phyloP scores from a whole-genome alignment of 352 stramenopile species.

The Pythium chondricola region DNA sequence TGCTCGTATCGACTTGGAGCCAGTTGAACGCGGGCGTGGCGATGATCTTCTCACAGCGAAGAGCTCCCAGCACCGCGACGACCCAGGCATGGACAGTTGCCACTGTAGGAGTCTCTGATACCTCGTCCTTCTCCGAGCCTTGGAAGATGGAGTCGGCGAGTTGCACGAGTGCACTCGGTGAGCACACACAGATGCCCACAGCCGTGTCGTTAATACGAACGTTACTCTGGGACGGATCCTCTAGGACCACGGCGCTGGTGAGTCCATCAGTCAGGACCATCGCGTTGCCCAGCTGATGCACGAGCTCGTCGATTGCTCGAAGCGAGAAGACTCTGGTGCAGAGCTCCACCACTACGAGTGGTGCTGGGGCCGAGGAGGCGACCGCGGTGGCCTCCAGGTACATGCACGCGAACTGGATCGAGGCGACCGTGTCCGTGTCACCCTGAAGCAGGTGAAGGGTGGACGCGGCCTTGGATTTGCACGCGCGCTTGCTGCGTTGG shows the following conservation, averaged over 20 bases:
- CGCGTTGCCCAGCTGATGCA: conserved; percentile 11
- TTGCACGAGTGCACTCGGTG: background rate
- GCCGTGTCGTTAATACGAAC: background rate
- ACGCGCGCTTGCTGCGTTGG: conserved; percentile 1
- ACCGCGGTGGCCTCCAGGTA: conserved; percentile 11
- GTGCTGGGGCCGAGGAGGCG: background rate
- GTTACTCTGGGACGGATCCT: background rate
- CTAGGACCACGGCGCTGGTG: conserved; percentile 10
- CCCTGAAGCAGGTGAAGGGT: conserved; percentile 15
- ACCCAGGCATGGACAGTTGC: conserved; percentile 10
- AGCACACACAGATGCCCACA: conserved; percentile 17
- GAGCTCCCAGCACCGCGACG: conserved; percentile 1
- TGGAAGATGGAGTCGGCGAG: conserved; percentile 3
- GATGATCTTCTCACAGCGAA: conserved; percentile 16
- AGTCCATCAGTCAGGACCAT: conserved; percentile 11
- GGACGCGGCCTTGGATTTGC: background rate
- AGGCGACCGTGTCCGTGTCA: conserved; percentile 6
- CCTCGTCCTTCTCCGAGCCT: background rate
- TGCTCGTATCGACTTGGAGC: background rate
- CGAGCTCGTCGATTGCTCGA: conserved; percentile 11
- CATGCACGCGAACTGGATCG: conserved; percentile 16
- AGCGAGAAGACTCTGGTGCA: conserved; percentile 10
- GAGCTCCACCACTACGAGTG: conserved; percentile 8
- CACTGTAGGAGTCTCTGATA: background rate
- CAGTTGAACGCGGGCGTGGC: conserved; percentile 17